Evolutionary conservation across 345 rosid genomes (phyloP), one percentile per base, ranked within the genome.

Genomic region (Luvunga scandens): DNA sequence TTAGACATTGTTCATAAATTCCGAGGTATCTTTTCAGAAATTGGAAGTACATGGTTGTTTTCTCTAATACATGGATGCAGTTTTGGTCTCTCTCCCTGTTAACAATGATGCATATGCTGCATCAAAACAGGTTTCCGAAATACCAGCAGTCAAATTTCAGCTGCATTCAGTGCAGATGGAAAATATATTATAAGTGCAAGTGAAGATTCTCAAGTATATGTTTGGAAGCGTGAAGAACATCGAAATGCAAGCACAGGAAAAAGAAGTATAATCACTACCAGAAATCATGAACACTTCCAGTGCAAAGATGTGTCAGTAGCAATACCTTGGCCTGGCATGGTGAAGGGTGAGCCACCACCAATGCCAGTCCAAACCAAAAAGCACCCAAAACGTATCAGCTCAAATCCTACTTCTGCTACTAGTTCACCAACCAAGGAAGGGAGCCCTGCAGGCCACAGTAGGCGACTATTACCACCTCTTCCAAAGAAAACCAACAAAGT

Each of bases 231-330:
- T 8, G 93, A 90, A 13, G 91, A 84, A 73, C 86, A 76, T 45
- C 84, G 88, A 75, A 48, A 70, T 70, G 66, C 85, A 59, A 78
- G 76, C 42, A 55, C 71, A 0, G 90, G 89, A 14, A 94, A 90
- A 81, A 91, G 85, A 80, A 77, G 74, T 1, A 25, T 83, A 22
- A 38, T 83, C 18, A 85, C 83, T 39, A 82, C 87, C 36, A 78
- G 83, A 67, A 83, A 94, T 21, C 81, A 91, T 22, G 99, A 96
- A 78, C 80, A 81, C 55, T 96, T 94, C 80, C 91, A 85, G 0
- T 94, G 97, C 81, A 91, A 84, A 85, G 99, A 92, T 55, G 98
- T 96, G 14, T 92, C 98, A 0, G 93, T 90, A 16, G 98, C 98
- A 16, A 87, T 97, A 68, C 90, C 92, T 2, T 93, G 98, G 98